phyloP scores from a whole-genome alignment of 1,284 basidiomycete genomes.

The Heterobasidion parviporum region DNA sequence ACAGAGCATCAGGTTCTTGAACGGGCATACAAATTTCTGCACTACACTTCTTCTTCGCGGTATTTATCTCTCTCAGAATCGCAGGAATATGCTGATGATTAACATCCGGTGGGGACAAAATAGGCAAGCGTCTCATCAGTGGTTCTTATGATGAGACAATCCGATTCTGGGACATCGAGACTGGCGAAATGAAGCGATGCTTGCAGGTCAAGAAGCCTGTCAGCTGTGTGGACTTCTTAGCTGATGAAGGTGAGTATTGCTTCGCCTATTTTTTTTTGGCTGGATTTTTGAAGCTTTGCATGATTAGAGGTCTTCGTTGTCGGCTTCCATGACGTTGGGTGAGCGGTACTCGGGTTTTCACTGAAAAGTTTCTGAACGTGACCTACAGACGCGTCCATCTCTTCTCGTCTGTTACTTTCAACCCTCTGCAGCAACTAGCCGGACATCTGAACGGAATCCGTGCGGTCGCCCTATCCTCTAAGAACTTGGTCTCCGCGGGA shows the following conservation, averaged over 20 bases:
- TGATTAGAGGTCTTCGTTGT: conserved; percentile 76
- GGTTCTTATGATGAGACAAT: conserved; percentile 90
- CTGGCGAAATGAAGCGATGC: conserved; percentile 75
- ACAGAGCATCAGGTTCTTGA: conserved; percentile 69
- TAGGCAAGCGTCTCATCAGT: conserved; percentile 72
- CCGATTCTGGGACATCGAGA: conserved; percentile 80
- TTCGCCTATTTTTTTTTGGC: not conserved
- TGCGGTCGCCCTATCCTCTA: conserved; percentile 77
- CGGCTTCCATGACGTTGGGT: conserved; percentile 90
- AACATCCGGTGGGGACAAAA: not conserved
- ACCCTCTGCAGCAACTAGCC: conserved; percentile 74
- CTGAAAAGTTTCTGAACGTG: not conserved
- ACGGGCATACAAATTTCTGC: conserved; percentile 84
- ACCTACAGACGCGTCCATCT: conserved; percentile 63
- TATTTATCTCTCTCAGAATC: conserved; percentile 11
- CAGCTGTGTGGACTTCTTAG: conserved; percentile 83
- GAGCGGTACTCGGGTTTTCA: conserved; percentile 18
- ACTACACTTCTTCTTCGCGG: conserved; percentile 76
- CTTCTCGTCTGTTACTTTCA: conserved; percentile 74
- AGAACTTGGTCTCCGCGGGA: conserved; percentile 83
- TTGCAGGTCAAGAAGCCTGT: conserved; percentile 80
- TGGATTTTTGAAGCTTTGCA: too few species aligned
- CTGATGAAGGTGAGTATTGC: conserved; percentile 54
- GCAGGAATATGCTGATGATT: not conserved
- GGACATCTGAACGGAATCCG: conserved; percentile 79